Evolutionary conservation across 1,139 yeast species (phyloP).

Genomic region (Chernovozyma aurita): DNA sequence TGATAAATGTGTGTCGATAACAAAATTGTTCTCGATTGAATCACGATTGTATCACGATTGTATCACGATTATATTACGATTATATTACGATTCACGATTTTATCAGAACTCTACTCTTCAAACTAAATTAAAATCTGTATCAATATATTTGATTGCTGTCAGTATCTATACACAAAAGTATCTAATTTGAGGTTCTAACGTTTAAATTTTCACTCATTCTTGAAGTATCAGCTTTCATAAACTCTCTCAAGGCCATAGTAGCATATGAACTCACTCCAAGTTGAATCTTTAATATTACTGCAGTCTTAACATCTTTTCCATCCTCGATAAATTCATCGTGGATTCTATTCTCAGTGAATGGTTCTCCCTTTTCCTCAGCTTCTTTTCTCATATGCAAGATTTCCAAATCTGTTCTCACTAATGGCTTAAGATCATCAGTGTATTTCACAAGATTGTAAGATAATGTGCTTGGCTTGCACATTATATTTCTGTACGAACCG

Average conservation of each 20-base stretch:
- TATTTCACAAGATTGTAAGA: constrained; percentile 66
- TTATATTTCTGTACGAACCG: constrained; percentile 81
- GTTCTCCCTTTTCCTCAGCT: constrained; percentile 19
- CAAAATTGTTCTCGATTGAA: too few species aligned
- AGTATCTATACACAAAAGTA: too few species aligned
- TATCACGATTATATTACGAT: too few species aligned
- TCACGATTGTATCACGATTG: too few species aligned
- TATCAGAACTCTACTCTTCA: too few species aligned
- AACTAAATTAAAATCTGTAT: too few species aligned
- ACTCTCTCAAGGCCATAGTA: constrained; percentile 94
- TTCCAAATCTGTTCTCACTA: constrained; percentile 81
- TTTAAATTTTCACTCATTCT: constrained; percentile 31
- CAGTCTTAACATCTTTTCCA: constrained; percentile 45
- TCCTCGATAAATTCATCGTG: constrained; percentile 28
- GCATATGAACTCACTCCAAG: constrained; percentile 91
- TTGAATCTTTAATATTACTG: constrained; percentile 72
- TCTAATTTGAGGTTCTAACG: constrained; percentile 5
- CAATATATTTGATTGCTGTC: too few species aligned
- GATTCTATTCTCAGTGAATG: constrained; percentile 19
- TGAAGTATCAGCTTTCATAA: constrained; percentile 78
- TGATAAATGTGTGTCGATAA: too few species aligned
- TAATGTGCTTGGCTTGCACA: constrained; percentile 62
- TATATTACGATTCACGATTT: too few species aligned
- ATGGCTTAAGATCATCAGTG: constrained; percentile 56
- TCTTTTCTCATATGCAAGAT: constrained; percentile 44